Evolutionary conservation across 257 asterid genomes (phyloP).

Genomic region (Solanum bukasovii): DNA sequence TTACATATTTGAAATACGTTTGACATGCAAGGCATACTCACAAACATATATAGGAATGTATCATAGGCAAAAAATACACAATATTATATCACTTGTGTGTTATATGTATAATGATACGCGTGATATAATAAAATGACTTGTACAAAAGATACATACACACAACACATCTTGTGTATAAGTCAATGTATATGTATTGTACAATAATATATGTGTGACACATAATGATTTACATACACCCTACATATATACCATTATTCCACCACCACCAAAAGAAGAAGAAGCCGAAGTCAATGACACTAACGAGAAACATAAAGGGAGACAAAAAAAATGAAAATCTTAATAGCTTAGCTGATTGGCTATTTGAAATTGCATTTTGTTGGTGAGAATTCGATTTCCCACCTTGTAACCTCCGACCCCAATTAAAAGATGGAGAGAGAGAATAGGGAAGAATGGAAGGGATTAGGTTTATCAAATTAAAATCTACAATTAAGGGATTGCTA

Average conservation of each 20-base stretch:
- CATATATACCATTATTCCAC: background rate
- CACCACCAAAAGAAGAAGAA: background rate
- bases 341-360: accelerated
- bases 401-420: no score
- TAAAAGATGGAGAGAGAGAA: background rate
- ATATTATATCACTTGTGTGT: no score
- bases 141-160: background rate
- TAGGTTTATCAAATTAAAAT: background rate
- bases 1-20: no score
- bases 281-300: background rate
- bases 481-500: background rate
- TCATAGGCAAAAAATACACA: background rate
- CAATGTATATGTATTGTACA: background rate
- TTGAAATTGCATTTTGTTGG: background rate
- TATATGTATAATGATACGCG: no score
- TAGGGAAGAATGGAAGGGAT: background rate
- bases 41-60: no score
- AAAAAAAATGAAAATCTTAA: background rate
- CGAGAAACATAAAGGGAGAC: accelerated
- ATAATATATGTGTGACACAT: no score
- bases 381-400: accelerated
- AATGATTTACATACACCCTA: no score
- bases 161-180: background rate
- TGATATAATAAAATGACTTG: no score
- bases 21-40: no score